These are phyloP conservation scores for Niveomyces coronatus DNA, from an alignment of 2,329 filamentous ascomycete genomes.

Conservation along the genomic window DNA sequence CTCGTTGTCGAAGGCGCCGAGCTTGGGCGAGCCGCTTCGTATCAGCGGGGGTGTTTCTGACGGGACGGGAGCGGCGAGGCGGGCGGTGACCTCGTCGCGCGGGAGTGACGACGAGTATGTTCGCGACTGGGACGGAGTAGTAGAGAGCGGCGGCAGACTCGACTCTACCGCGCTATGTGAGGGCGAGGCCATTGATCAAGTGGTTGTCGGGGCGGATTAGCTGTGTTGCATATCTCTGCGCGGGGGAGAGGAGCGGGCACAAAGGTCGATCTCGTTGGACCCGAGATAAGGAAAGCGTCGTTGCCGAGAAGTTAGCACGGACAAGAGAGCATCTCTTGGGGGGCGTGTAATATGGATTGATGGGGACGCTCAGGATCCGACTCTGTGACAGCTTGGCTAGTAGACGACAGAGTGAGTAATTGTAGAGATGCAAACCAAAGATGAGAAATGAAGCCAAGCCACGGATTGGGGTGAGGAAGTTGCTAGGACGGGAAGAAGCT, in stretches of 20 bases:
- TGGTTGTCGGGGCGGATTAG: neutral
- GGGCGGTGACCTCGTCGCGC: constrained; percentile 49
- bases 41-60: constrained; percentile 26
- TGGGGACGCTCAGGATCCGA: no score
- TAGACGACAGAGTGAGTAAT: neutral
- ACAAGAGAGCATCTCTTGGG: no score
- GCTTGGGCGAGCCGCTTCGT: constrained; percentile 22
- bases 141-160: constrained; percentile 24
- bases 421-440: neutral
- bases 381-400: neutral
- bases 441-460: neutral
- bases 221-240: constrained; percentile 8
- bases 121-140: constrained; percentile 34
- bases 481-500: constrained; percentile 4
- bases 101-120: constrained; percentile 42
- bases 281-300: neutral
- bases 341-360: no score
- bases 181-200: constrained; percentile 9
- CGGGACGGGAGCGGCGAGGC: constrained; percentile 47
- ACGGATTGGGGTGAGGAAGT: neutral
- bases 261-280: no score
- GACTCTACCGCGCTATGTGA: constrained; percentile 10
- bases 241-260: no score
- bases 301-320: constrained; percentile 1
- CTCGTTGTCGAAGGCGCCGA: constrained; percentile 31